Conservation (phyloP, 768 basidiomycete genomes). For the Russula earlei region DNA sequence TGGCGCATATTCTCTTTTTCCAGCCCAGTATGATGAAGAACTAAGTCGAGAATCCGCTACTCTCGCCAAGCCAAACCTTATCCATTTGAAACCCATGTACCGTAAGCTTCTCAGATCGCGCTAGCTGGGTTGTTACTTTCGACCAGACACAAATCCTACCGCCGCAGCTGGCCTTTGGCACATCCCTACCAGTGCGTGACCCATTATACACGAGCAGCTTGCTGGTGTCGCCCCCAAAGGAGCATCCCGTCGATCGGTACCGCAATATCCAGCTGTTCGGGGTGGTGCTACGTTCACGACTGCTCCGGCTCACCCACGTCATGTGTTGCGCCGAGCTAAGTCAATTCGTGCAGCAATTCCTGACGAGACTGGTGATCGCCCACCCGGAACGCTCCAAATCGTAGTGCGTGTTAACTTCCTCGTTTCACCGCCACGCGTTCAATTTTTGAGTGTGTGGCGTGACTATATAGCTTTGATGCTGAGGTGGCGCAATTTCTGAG, state of each 20-base stretch:
- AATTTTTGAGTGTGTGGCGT: background rate
- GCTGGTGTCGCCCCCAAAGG: background rate
- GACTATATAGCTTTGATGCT: constrained; percentile 6
- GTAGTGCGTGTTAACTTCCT: background rate
- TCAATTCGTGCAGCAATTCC: constrained; percentile 8
- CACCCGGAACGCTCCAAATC: constrained; percentile 7
- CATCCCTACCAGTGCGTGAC: background rate
- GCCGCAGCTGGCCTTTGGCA: background rate
- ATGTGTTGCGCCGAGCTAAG: constrained; percentile 9
- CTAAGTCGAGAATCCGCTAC: background rate
- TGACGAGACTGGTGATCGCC: constrained; percentile 2
- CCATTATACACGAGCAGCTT: constrained; percentile 10
- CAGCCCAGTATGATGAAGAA: constrained; percentile 2
- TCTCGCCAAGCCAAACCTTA: too few relatives aligned
- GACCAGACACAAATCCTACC: background rate
- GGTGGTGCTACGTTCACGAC: constrained; percentile 2
- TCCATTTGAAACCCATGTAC: background rate
- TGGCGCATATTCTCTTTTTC: constrained; percentile 12
- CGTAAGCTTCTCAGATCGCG: constrained; percentile 12
- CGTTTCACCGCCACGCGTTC: background rate
- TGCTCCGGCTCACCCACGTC: constrained; percentile 5
- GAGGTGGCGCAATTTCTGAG: constrained; percentile 6
- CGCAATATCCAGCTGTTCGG: background rate
- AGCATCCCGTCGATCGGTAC: background rate
- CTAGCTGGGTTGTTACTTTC: constrained; percentile 14